Evolutionary conservation across 2,329 filamentous ascomycete species (phyloP).

Genomic region (Orbilia ellipsospora): DNA sequence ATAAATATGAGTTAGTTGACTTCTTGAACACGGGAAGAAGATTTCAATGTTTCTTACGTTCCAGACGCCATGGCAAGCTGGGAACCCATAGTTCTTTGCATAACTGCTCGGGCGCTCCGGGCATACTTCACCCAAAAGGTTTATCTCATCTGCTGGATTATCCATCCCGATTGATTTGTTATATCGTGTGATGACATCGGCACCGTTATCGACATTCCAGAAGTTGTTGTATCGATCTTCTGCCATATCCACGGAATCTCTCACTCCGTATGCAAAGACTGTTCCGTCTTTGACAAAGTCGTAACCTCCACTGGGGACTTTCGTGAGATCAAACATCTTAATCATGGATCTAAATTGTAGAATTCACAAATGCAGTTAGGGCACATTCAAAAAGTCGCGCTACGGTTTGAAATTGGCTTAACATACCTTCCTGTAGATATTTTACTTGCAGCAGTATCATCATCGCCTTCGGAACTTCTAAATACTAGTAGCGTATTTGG

Average conservation of each 20-base stretch:
- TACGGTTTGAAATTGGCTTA: not conserved
- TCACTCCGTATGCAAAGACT: constrained; percentile 62
- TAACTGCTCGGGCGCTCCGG: no score
- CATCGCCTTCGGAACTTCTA: constrained; percentile 63
- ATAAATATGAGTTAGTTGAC: not conserved
- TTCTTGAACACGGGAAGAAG: not conserved
- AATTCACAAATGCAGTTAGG: no score
- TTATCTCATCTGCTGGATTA: constrained; percentile 27
- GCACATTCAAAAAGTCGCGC: no score
- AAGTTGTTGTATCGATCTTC: constrained; percentile 20
- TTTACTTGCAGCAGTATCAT: constrained; percentile 62
- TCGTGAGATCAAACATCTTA: constrained; percentile 64
- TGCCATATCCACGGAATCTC: constrained; percentile 27
- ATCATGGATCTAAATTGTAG: constrained; percentile 58
- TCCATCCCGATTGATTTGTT: constrained; percentile 7
- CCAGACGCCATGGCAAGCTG: constrained; percentile 20
- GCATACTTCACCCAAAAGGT: constrained; percentile 9
- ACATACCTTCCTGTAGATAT: constrained; percentile 59
- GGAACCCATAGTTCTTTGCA: not conserved
- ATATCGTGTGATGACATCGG: constrained; percentile 14
- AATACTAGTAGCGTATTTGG: constrained; percentile 63
- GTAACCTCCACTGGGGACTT: constrained; percentile 61
- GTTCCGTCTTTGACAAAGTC: constrained; percentile 63
- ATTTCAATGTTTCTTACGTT: constrained; percentile 2
- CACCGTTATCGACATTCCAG: constrained; percentile 26